These are phyloP conservation scores for Rhizopus stolonifer DNA, from an alignment of 371 early-diverging fungal genomes.

Conservation along the genomic window DNA sequence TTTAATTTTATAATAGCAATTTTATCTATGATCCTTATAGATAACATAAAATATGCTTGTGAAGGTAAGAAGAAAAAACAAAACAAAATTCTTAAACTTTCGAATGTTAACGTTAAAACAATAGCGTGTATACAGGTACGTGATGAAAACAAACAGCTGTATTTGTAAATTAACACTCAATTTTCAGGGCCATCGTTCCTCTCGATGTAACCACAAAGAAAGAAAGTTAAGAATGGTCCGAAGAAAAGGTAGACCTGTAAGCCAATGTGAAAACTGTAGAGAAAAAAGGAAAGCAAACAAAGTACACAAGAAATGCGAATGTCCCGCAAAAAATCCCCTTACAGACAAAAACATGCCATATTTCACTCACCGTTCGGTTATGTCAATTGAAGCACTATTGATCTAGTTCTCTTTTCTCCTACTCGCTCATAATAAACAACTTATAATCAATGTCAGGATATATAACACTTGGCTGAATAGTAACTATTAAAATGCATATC, in stretches of 20 bases:
- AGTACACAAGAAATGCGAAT: slow-evolving; percentile 10
- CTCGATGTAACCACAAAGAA: slow-evolving; percentile 6
- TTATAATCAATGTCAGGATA: background rate
- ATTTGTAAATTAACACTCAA: background rate
- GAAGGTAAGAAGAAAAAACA: background rate
- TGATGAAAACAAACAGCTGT: background rate
- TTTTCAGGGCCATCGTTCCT: slow-evolving; percentile 10
- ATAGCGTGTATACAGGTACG: slow-evolving; percentile 7
- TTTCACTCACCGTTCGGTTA: background rate
- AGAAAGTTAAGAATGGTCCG: slow-evolving; percentile 2
- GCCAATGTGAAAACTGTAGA: slow-evolving; percentile 10
- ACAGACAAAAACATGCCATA: background rate
- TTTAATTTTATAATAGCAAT: too few relatives aligned
- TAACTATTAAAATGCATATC: too few relatives aligned
- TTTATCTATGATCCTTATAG: slow-evolving; percentile 2
- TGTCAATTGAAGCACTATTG: background rate
- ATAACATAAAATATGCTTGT: slow-evolving; percentile 11
- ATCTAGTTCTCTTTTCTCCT: background rate
- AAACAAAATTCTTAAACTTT: background rate
- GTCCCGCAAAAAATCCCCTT: background rate
- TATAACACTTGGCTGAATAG: too few relatives aligned
- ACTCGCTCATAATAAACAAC: background rate
- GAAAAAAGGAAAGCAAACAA: slow-evolving; percentile 5
- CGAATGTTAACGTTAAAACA: background rate
- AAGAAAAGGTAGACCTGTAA: slow-evolving; percentile 7